Evolutionary conservation across 2,329 filamentous ascomycete species (phyloP).

Genomic region (Calonectria pauciramosa): DNA sequence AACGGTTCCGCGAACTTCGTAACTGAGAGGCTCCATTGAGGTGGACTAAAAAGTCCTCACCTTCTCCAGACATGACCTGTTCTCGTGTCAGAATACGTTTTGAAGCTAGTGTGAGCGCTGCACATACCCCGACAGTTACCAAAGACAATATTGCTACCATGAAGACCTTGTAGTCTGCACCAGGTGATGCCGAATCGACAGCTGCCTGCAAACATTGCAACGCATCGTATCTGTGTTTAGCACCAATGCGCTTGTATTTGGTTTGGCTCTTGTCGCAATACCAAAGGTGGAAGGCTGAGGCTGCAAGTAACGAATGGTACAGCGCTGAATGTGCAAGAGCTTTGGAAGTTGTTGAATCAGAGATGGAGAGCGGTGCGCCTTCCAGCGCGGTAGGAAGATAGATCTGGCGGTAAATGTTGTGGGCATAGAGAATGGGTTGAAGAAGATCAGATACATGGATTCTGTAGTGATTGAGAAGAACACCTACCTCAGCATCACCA

Average conservation of each 20-base stretch:
- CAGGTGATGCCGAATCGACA: not conserved
- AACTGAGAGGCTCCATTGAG: constrained; percentile 24
- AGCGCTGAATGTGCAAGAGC: constrained; percentile 26
- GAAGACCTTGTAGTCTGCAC: constrained; percentile 19
- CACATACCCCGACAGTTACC: constrained; percentile 19
- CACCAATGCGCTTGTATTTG: constrained; percentile 10
- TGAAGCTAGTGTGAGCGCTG: not conserved
- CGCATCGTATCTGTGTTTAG: constrained; percentile 7
- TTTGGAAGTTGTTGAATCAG: constrained; percentile 4
- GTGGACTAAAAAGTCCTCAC: constrained; percentile 20
- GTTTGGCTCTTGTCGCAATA: constrained; percentile 14
- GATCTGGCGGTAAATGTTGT: constrained; percentile 28
- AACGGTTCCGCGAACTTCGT: constrained; percentile 21
- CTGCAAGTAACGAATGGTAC: constrained; percentile 22
- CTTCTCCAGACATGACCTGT: constrained; percentile 25
- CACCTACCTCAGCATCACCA: constrained; percentile 12
- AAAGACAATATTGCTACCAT: constrained; percentile 25
- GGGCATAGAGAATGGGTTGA: constrained; percentile 22
- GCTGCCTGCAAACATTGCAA: constrained; percentile 15
- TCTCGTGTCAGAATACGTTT: not conserved
- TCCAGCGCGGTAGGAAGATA: constrained; percentile 28
- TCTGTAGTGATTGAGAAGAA: constrained; percentile 28
- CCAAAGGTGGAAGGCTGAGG: constrained; percentile 25
- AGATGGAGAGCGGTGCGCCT: not conserved
- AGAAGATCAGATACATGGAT: constrained; percentile 29